phyloP scores from a whole-genome alignment of 139 green algal genomes.

The Closterium sp. region DNA sequence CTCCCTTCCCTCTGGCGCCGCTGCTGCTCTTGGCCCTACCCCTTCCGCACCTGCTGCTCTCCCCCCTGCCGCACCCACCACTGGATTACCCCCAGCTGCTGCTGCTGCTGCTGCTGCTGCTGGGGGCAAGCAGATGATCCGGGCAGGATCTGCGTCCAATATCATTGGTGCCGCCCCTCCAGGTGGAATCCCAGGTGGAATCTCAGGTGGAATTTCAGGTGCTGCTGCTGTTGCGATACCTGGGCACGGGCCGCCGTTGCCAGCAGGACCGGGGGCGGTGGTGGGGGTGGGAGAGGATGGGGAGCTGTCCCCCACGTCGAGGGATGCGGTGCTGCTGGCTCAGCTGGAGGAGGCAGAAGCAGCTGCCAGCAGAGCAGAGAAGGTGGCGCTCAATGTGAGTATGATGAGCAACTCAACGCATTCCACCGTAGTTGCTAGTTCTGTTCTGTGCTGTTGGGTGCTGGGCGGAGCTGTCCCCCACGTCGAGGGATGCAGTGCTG shows the following conservation, averaged over 20 bases:
- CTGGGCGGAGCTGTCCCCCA: too few relatives aligned
- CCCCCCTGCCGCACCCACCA: neutral
- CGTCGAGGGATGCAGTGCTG: neutral
- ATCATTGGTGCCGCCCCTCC: neutral
- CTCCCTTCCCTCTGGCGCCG: neutral
- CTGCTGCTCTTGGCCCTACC: neutral
- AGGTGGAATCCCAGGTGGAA: neutral
- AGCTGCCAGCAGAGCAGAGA: neutral
- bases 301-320: neutral
- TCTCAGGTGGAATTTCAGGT: neutral
- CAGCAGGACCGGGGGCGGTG: neutral
- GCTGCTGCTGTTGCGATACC: neutral
- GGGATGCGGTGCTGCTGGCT: neutral
- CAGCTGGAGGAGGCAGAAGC: slow-evolving; percentile 13
- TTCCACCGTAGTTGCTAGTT: too few relatives aligned
- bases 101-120: neutral
- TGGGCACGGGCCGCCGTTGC: neutral
- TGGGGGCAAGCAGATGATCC: neutral
- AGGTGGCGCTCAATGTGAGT: slow-evolving; percentile 3
- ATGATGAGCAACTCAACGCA: too few relatives aligned
- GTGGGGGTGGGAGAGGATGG: neutral
- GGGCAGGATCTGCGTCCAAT: neutral
- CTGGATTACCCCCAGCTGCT: too few relatives aligned
- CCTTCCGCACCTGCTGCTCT: neutral
- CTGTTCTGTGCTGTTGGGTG: too few relatives aligned